phyloP scores from a whole-genome alignment of 768 basidiomycete genomes.

The Amanita pseudoporphyria region DNA sequence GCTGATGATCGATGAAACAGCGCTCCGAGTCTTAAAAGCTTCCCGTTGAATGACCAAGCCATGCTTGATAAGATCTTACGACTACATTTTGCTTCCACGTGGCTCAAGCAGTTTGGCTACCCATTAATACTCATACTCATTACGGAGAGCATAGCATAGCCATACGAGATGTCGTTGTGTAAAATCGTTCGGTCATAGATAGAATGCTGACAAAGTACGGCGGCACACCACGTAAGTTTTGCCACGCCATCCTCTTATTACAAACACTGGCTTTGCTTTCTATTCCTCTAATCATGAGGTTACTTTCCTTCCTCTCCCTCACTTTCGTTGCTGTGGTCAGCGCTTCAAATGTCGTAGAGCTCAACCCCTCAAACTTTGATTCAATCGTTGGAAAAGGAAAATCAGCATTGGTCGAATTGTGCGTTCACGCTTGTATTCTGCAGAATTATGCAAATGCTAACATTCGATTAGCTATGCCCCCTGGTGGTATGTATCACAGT shows the following conservation, averaged over 20 bases:
- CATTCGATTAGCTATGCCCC: constrained; percentile 58
- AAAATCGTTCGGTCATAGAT: too few species aligned
- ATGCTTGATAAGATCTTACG: constrained; percentile 2
- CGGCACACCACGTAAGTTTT: too few species aligned
- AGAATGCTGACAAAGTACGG: too few species aligned
- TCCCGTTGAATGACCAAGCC: constrained; percentile 2
- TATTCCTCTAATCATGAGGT: constrained; percentile 41
- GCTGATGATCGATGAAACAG: too few species aligned
- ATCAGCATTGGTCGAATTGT: constrained; percentile 90
- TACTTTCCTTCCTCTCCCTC: constrained; percentile 45
- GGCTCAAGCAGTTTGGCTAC: neutral
- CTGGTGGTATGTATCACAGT: constrained; percentile 58
- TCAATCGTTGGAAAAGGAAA: constrained; percentile 64
- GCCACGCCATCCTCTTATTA: constrained; percentile 8
- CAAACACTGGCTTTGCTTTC: constrained; percentile 5
- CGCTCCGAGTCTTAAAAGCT: too few species aligned
- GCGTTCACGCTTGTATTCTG: constrained; percentile 22
- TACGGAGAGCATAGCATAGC: too few species aligned
- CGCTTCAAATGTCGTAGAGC: constrained; percentile 81
- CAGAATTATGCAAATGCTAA: constrained; percentile 8
- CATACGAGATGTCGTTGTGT: too few species aligned
- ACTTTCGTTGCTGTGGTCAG: constrained; percentile 42
- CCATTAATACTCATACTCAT: too few species aligned
- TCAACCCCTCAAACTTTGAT: constrained; percentile 70
- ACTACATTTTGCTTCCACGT: neutral